These are phyloP conservation scores for Colletotrichum caudatum DNA, from an alignment of 2,329 filamentous ascomycete genomes.

Conservation along the genomic window DNA sequence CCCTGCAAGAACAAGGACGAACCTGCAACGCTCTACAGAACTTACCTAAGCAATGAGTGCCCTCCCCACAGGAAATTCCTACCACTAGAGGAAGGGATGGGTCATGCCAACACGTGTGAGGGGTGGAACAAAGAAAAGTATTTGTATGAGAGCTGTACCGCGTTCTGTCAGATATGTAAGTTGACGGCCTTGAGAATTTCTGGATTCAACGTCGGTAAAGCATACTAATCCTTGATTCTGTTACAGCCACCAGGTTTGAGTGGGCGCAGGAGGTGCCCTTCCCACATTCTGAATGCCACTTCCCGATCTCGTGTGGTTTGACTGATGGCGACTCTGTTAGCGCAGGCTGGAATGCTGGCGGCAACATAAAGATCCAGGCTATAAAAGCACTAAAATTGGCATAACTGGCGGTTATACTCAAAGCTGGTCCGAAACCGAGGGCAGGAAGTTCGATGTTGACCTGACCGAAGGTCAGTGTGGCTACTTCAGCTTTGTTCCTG, in stretches of 20 bases:
- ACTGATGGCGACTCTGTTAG: slow-evolving; percentile 47
- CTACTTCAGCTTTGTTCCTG: slow-evolving; percentile 43
- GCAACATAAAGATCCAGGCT: slow-evolving; percentile 47
- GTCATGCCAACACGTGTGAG: neutral
- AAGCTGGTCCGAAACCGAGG: neutral
- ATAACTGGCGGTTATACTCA: slow-evolving; percentile 40
- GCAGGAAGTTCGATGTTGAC: slow-evolving; percentile 25
- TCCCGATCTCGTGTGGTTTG: slow-evolving; percentile 49
- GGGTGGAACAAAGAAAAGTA: neutral
- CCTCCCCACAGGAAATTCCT: neutral
- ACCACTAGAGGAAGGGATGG: neutral
- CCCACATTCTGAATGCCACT: slow-evolving; percentile 51
- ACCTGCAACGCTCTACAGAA: neutral
- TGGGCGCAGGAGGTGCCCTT: slow-evolving; percentile 51
- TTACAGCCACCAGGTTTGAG: slow-evolving; percentile 44
- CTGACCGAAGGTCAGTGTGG: slow-evolving; percentile 37
- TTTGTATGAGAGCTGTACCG: neutral
- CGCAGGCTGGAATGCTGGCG: slow-evolving; percentile 48
- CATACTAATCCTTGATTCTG: neutral
- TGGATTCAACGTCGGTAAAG: neutral
- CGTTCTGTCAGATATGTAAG: neutral
- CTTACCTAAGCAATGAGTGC: neutral
- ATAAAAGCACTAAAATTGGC: slow-evolving; percentile 43
- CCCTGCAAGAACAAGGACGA: neutral
- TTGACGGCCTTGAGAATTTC: neutral